phyloP scores from a whole-genome alignment of 257 asterid genomes.

The Solanum medicagineum region DNA sequence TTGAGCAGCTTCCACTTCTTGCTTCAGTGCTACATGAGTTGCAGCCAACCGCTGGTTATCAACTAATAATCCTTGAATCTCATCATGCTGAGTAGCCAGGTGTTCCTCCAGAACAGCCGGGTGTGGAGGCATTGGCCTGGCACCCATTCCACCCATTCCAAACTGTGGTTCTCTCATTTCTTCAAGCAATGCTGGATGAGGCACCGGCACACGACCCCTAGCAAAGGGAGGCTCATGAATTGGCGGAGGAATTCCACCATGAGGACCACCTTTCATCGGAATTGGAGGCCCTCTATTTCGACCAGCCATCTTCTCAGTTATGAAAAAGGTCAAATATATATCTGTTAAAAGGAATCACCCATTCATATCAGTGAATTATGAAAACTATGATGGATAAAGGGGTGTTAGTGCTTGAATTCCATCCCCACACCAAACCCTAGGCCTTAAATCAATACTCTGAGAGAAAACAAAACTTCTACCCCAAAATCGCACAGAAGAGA shows the following conservation, averaged over 20 bases:
- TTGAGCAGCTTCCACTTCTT: slow-evolving; percentile 73
- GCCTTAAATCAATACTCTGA: neutral
- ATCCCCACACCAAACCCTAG: neutral
- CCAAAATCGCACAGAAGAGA: neutral
- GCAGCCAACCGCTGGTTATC: slow-evolving; percentile 95
- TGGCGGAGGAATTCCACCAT: slow-evolving; percentile 43
- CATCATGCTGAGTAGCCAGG: slow-evolving; percentile 74
- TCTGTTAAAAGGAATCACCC: neutral
- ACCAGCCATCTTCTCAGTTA: slow-evolving; percentile 40
- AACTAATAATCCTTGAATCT: slow-evolving; percentile 62
- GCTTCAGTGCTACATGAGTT: slow-evolving; percentile 87
- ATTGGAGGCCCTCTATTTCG: slow-evolving; percentile 67
- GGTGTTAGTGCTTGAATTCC: neutral
- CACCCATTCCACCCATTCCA: slow-evolving; percentile 50
- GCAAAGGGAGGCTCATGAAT: slow-evolving; percentile 40
- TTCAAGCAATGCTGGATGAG: slow-evolving; percentile 50
- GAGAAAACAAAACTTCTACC: neutral
- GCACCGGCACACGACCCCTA: slow-evolving; percentile 35
- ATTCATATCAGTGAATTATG: neutral
- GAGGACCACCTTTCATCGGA: slow-evolving; percentile 52
- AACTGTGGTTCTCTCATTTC: slow-evolving; percentile 68
- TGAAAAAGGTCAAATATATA: neutral
- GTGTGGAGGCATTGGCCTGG: slow-evolving; percentile 60
- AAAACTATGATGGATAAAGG: neutral
- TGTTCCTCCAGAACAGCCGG: slow-evolving; percentile 63